Percentiles rank a stretch among this genome's conserved stretches.
phyloP scores from a whole-genome alignment of 768 basidiomycete species.

The Pleurotus cornucopiae region DNA sequence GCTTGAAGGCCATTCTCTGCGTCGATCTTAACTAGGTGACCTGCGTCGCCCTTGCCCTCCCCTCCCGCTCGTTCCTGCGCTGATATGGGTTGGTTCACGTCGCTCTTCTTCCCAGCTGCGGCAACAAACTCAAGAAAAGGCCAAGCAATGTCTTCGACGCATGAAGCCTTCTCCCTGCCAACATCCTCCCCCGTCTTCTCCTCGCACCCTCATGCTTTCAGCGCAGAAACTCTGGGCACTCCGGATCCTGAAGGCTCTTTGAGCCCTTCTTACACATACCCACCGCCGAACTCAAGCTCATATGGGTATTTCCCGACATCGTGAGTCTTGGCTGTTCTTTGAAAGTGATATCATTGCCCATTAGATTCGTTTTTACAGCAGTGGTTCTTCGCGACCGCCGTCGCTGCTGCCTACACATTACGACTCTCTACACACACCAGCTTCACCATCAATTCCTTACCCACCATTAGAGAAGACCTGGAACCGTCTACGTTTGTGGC shows the following conservation, averaged over 20 bases:
- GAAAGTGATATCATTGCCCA: conserved; percentile 6
- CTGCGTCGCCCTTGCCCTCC: conserved; percentile 1
- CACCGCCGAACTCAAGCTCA: conserved; percentile 54
- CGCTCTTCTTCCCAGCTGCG: conserved; percentile 54
- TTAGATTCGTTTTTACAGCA: conserved; percentile 18
- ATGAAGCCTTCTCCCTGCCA: conserved; percentile 87
- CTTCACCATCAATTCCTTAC: conserved; percentile 44
- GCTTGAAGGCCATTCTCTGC: not conserved
- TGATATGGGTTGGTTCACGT: conserved; percentile 70
- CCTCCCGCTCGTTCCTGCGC: conserved; percentile 8
- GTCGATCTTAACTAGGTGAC: not conserved
- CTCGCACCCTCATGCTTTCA: conserved; percentile 57
- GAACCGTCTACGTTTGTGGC: conserved; percentile 79
- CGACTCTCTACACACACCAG: conserved; percentile 40
- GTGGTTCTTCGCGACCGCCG: conserved; percentile 38
- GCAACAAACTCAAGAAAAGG: conserved; percentile 48
- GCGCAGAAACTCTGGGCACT: conserved; percentile 45
- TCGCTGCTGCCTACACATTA: conserved; percentile 70
- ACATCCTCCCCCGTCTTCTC: conserved; percentile 59
- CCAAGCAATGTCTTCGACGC: conserved; percentile 72
- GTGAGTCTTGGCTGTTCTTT: conserved; percentile 30
- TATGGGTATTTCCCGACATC: conserved; percentile 61
- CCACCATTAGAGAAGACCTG: conserved; percentile 83
- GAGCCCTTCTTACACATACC: conserved; percentile 69
- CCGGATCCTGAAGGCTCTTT: conserved; percentile 43